These are phyloP conservation scores for Pelargonium fulgidum DNA, from an alignment of 441 rosid species.

Conservation along the genomic window DNA sequence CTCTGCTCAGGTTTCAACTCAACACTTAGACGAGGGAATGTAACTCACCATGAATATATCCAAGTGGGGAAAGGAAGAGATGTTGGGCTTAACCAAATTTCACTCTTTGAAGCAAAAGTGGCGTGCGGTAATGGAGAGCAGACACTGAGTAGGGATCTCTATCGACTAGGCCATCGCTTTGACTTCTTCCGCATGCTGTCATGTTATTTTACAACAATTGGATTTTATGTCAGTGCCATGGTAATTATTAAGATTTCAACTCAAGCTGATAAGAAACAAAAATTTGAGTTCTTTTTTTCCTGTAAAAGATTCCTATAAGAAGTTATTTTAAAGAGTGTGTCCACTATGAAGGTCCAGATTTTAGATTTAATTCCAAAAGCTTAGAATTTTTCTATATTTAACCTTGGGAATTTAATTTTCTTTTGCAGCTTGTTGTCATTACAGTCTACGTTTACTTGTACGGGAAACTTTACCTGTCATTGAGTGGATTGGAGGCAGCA, in stretches of 20 bases:
- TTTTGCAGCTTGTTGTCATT: slow-evolving; percentile 61
- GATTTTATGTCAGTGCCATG: slow-evolving; percentile 79
- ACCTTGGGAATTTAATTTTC: slow-evolving; percentile 11
- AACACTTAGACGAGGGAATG: slow-evolving; percentile 73
- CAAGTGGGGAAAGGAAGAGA: slow-evolving; percentile 99
- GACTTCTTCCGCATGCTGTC: slow-evolving; percentile 96
- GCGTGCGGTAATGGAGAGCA: slow-evolving; percentile 97
- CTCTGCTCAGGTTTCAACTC: slow-evolving; percentile 68
- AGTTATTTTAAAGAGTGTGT: neutral
- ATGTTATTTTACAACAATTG: slow-evolving; percentile 72
- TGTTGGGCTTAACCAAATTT: slow-evolving; percentile 90
- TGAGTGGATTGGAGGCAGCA: slow-evolving; percentile 85
- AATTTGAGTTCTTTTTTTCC: neutral
- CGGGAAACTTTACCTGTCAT: slow-evolving; percentile 73
- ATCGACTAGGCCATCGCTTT: slow-evolving; percentile 84
- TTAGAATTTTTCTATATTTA: slow-evolving; percentile 13
- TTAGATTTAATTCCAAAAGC: neutral
- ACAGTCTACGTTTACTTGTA: slow-evolving; percentile 70
- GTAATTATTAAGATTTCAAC: slow-evolving; percentile 35
- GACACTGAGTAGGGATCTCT: slow-evolving; percentile 78
- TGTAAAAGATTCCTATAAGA: neutral
- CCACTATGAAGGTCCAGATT: slow-evolving; percentile 8
- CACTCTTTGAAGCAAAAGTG: slow-evolving; percentile 95
- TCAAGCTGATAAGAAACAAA: slow-evolving; percentile 4
- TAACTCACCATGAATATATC: slow-evolving; percentile 94